Percentiles rank a stretch among this genome's conserved stretches.
These are phyloP conservation scores for Chrysosporium keratinophilum DNA, from an alignment of 2,329 filamentous ascomycete species.

Conservation along the genomic window DNA sequence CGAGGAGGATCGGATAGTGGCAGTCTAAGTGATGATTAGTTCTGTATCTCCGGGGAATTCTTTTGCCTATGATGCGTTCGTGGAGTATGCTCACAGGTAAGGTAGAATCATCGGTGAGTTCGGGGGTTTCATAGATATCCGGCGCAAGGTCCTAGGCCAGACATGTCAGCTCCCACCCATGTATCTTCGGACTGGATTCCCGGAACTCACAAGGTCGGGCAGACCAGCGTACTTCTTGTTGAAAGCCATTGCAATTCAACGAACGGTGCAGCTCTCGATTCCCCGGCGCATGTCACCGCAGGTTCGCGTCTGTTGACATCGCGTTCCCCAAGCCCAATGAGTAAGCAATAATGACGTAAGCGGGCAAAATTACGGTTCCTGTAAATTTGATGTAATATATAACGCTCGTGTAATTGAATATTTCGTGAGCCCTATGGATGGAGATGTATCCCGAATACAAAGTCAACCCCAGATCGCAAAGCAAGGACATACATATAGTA, in stretches of 20 bases:
- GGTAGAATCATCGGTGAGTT: slow-evolving; percentile 79
- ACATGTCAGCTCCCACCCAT: slow-evolving; percentile 12
- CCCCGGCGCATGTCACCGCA: neutral
- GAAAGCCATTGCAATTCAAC: slow-evolving; percentile 50
- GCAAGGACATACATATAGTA: no score
- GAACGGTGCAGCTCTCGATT: neutral
- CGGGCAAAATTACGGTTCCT: neutral
- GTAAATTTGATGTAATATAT: no score
- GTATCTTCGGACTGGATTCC: neutral
- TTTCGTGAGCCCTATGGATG: no score
- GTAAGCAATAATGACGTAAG: neutral
- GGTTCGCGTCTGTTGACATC: no score
- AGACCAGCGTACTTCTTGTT: slow-evolving; percentile 74
- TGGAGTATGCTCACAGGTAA: slow-evolving; percentile 51
- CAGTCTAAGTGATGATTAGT: slow-evolving; percentile 40
- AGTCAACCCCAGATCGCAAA: no score
- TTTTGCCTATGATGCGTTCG: neutral
- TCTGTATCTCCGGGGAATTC: slow-evolving; percentile 37
- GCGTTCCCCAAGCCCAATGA: no score
- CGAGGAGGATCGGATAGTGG: slow-evolving; percentile 48
- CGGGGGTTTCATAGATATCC: slow-evolving; percentile 94
- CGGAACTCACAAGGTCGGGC: slow-evolving; percentile 58
- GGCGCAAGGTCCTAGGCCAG: slow-evolving; percentile 62
- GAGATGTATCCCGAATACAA: no score
- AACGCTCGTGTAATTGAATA: no score